Evolutionary conservation across 345 rosid genomes (phyloP), one percentile per base, ranked within the genome.

Genomic region (Boechera stricta): DNA sequence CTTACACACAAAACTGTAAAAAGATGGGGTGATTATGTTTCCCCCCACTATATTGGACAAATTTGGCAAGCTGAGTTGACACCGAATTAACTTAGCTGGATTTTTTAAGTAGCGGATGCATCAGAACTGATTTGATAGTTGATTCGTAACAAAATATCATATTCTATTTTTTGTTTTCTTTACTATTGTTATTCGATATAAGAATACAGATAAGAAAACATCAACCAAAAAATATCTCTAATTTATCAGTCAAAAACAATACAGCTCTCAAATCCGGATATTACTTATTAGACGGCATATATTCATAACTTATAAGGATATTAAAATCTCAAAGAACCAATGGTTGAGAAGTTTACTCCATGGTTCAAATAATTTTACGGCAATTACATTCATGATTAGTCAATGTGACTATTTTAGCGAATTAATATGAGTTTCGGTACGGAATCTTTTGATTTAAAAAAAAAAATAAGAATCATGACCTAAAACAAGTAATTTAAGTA

Each of bases 11-110:
- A 49, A 66, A 38, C 4, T 28, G 35, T 48, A 6, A 48, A 55
- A 52, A 61, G 70, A 33, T 69, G 15, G 38, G 32, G 75, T 69
- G 10, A 32, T 33, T 42, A 69, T 42, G 64, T 32, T 42, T 42
- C 11, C 56, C 41, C 56, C 70, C 80, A 76, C 75, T 21, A 69
- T 42, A 69, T 33, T 61, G 70, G 64, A 53, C 56, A 33, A 67
- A 32, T 32, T 69, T 42, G 80, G 75, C 57, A 75, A 67, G 21
- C 31, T 69, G 74, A 69, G 49, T 76, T 69, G 74, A 69, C 69
- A 76, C 21, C 74, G 63, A 69, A 61, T 76, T 26, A 61, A 28
- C 38, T 68, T 75, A 67, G 44, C 9, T 38, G 10, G 53, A 8
- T 33, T 24, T 64, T 74, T 26, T 7, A 61, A 62, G 61, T 75